A percentile compares a stretch with the other conserved stretches of the same genome.
phyloP scores from a whole-genome alignment of 148 eudicot species.

The Gaultheria prostrata region DNA sequence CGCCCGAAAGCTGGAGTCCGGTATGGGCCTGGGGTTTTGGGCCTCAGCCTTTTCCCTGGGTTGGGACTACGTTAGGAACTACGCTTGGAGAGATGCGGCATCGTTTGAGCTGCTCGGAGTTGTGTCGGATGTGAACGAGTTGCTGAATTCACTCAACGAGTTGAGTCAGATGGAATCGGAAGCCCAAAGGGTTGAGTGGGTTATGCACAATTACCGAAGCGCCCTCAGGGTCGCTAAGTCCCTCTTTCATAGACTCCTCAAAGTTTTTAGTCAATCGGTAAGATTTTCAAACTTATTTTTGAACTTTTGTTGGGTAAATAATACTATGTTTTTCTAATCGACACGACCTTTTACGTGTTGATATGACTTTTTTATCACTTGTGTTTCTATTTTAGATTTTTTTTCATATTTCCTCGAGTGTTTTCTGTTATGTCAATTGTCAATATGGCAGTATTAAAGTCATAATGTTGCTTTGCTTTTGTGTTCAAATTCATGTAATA shows the following conservation, averaged over 20 bases:
- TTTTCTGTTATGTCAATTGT: too few relatives aligned
- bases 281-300: neutral
- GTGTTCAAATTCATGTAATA: too few relatives aligned
- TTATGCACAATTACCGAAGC: slow-evolving; percentile 42
- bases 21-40: slow-evolving; percentile 44
- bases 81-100: slow-evolving; percentile 54
- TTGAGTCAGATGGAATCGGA: slow-evolving; percentile 50
- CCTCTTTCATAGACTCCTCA: slow-evolving; percentile 42
- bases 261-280: slow-evolving; percentile 62
- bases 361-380: too few relatives aligned
- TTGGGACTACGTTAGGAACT: slow-evolving; percentile 68
- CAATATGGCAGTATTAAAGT: too few relatives aligned
- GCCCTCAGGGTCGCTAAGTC: slow-evolving; percentile 43
- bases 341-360: neutral
- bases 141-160: slow-evolving; percentile 45
- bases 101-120: slow-evolving; percentile 38
- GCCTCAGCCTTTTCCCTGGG: slow-evolving; percentile 37
- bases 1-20: slow-evolving; percentile 44
- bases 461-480: too few relatives aligned
- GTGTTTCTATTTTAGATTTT: too few relatives aligned
- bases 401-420: too few relatives aligned
- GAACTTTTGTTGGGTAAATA: neutral
- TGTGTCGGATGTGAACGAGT: slow-evolving; percentile 53
- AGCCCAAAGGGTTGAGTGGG: slow-evolving; percentile 54
- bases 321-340: too few relatives aligned